Base-by-base conservation (phyloP, 129 eudicot species). In the Cynara cardunculus region DNA sequence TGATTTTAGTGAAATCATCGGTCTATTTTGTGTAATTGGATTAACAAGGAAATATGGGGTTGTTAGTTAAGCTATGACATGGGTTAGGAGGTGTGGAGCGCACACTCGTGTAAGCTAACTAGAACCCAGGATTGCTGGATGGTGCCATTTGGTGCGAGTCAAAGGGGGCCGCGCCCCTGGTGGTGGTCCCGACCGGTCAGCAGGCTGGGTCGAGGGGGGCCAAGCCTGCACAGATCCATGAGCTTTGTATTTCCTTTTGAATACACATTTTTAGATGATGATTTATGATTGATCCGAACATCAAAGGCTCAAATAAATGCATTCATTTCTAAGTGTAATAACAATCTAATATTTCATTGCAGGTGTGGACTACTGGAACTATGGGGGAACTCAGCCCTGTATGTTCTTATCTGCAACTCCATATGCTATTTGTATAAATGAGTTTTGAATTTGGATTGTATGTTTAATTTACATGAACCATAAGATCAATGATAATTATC, bases 301-400 rank as follows among this genome's bases (percentile, higher is more conserved):
- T 61, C 16, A 59, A 27, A 27, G 14, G 53, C 62, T 73, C 56
- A 73, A 13, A 64, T 19, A 64, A 24, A 8, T 4, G 22, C 7
- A 24, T 5, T 16, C 62, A 3, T 16, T 49, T 7, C 16, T 7
- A 32, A 49, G 76, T 79, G 61, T 37, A 61, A 37, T 30, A 68
- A 28, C 44, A 61, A 3, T 71, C 0, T 62, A 19, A 68, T 56
- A 30, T 74, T 67, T 59, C 31, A 30, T 59, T 79, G 86, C 89
- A 93, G 98, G 93, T 93, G 4, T 93, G 93, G 92, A 93, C 98
- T 18, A 89, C 96, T 3, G 96, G 96, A 81, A 93, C 98, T 24
- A 93, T 93, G 93, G 98, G 96, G 83, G 98, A 93, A 82, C 94
- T 95, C 66, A 92, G 93, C 83, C 97, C 99, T 78, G 99, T 95